Evolutionary conservation across 2,329 filamentous ascomycete genomes (phyloP).

Genomic region (Trichophyton schoenleinii): DNA sequence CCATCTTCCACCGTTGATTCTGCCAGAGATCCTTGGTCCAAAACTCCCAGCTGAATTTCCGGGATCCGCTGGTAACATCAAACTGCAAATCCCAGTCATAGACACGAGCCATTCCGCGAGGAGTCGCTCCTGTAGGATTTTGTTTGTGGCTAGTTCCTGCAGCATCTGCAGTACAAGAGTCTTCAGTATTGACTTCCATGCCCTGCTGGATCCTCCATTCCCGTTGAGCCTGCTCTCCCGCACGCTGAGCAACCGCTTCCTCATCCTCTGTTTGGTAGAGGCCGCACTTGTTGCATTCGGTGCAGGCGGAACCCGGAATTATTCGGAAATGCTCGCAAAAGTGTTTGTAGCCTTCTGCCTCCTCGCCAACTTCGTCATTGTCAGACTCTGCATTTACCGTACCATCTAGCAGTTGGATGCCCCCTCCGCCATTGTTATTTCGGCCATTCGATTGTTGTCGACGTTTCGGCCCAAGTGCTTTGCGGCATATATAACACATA

Average conservation of each 20-base stretch:
- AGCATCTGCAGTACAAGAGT: neutral
- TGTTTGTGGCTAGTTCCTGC: neutral
- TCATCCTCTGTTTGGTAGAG: conserved; percentile 61
- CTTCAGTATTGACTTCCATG: conserved; percentile 13
- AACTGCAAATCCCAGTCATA: conserved; percentile 19
- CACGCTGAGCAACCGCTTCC: conserved; percentile 53
- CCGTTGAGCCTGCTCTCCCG: conserved; percentile 58
- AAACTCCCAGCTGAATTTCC: conserved; percentile 19
- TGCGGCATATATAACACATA: conserved; percentile 95
- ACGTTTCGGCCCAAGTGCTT: conserved; percentile 36
- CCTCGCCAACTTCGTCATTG: conserved; percentile 21
- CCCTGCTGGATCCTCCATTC: conserved; percentile 58
- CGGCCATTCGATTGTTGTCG: conserved; percentile 14
- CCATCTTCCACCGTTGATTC: conserved; percentile 31
- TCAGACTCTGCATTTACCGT: conserved; percentile 6
- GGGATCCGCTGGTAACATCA: conserved; percentile 13
- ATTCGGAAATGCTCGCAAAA: conserved; percentile 94
- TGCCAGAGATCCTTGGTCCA: conserved; percentile 28
- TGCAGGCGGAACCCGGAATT: conserved; percentile 61
- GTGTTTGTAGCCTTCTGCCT: conserved; percentile 70
- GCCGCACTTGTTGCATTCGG: conserved; percentile 68
- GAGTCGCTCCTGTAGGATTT: neutral
- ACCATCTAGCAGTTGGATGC: conserved; percentile 3
- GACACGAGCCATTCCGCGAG: conserved; percentile 3
- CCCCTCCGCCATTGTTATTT: neutral